Base-by-base conservation (phyloP, 805 yeast species). In the Wickerhamomyces sydowiorum region DNA sequence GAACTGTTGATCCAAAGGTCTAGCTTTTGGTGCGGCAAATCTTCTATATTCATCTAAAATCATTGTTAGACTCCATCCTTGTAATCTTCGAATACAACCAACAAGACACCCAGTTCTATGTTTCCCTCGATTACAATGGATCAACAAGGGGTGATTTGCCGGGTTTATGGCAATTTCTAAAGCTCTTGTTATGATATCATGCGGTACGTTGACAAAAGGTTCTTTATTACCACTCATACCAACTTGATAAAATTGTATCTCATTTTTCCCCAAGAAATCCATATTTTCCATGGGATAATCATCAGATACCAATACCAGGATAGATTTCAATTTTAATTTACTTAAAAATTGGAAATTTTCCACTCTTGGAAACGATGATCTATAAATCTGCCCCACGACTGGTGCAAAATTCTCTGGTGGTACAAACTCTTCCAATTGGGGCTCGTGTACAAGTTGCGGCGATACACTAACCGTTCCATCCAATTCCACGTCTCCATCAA, bases 21-120 rank as follows among this genome's bases (percentile, higher is more conserved):
- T 72, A 43, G 89, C 93, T 62, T 93, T 93, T 9, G 99, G 99
- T 40, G 84, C 84, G 7, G 98, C 96, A 67, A 89, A 93, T 54
- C 91, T 75, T 45, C 99, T 69, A 65, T 93, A 93, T 59, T 93
- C 99, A 55, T 93, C 98, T 57, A 93, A 89, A 17, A 91, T 93
- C 79, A 91, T 86, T 2, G 96, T 83, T 48, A 89, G 64, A 2
- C 95, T 82, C 99, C 99, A 93, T 46, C 82, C 80, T 58, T 91
- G 98, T 40, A 90, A 65, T 53, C 93, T 72, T 46, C 99, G 67
- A 27, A 93, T 72, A 57, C 96, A 91, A 3, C 99, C 99, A 24
- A 93, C 90, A 14, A 93, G 70, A 61, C 98, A 93, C 0, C 99
- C 99, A 0, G 99, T 93, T 52, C 99, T 73, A 61, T 93, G 99